Base-by-base conservation (phyloP, 1,284 basidiomycete species). In the Ceraceosorus guamensis region DNA sequence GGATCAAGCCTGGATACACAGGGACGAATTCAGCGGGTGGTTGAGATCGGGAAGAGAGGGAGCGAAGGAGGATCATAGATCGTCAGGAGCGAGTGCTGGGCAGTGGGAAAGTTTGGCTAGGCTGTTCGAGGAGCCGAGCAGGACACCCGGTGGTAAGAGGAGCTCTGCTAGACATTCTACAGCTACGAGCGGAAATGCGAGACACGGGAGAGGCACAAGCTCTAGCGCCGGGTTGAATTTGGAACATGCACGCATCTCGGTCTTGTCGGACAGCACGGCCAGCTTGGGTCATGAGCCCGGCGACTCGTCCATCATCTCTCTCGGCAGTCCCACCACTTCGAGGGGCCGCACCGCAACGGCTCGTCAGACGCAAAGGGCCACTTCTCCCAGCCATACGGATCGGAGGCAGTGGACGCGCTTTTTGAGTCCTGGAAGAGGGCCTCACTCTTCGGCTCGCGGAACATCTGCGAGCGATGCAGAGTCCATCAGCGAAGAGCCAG, bases 21-120 rank as follows among this genome's bases (percentile, higher is more conserved):
- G 62, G 5, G 61, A 63, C 44, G 63, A 63, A 7, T 53, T 69
- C 32, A 58, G 59, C 16, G 32, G 48, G 48, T 60, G 35, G 24
- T 39, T 34, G n/a, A 50, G 37, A 3, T 13, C 13, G 37, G 46
- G 13, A 13, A 18, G 24, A 18, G 32, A 13, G 18, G 31, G 13
- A 33, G 24, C 47, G 48, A 31, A 52, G 61, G n/a, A 55, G 54
- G 31, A 45, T 44, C n/a, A 57, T 60, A 24, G 13, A 54, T 61
- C 2, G 57, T 61, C 5, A 56, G 61, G 11, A 61, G 65, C 6
- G 60, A 66, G 43, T 60, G 50, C 65, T 10, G 61, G 66, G 45
- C 65, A 71, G 32, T 71, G 68, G 68, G 64, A 67, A 24, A 65
- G 59, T 3, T 55, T 71, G 14, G 68, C 67, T 3, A 65, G 67